Conservation (phyloP, 2,329 filamentous ascomycete species). For the Botrytis squamosa region DNA sequence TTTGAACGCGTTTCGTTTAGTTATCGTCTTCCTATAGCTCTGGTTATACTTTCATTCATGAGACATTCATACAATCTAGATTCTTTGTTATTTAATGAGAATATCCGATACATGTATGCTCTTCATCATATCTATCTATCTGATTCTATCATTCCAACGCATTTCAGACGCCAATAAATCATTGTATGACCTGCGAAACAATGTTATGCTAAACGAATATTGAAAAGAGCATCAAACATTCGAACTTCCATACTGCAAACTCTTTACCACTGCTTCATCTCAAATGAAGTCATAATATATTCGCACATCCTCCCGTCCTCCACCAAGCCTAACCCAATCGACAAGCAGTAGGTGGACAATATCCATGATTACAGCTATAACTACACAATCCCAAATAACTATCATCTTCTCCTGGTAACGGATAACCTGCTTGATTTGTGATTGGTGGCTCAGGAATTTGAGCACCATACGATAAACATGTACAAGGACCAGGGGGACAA, state of each 20-base stretch:
- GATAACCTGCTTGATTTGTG: conserved; percentile 40
- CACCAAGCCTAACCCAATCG: background rate
- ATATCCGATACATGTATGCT: too few species aligned
- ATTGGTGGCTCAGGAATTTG: conserved; percentile 26
- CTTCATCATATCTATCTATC: too few species aligned
- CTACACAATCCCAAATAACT: conserved; percentile 48
- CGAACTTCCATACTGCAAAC: background rate
- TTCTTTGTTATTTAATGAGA: too few species aligned
- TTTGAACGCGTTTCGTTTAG: too few species aligned
- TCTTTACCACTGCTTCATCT: background rate
- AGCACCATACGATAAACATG: conserved; percentile 28
- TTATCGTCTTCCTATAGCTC: too few species aligned
- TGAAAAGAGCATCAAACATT: background rate
- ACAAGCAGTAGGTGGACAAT: conserved; percentile 29
- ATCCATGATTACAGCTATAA: conserved; percentile 48
- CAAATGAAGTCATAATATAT: background rate
- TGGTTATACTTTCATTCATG: too few species aligned
- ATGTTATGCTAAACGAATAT: too few species aligned
- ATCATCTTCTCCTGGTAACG: conserved; percentile 39
- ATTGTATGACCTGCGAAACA: too few species aligned
- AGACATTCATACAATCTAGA: too few species aligned
- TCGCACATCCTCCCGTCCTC: background rate
- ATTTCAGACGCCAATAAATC: too few species aligned
- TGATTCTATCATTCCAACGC: too few species aligned
- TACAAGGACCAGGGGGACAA: conserved; percentile 32